Conservation (phyloP, 2,329 filamentous ascomycete genomes). For the Colletotrichum gloeosporioides region DNA sequence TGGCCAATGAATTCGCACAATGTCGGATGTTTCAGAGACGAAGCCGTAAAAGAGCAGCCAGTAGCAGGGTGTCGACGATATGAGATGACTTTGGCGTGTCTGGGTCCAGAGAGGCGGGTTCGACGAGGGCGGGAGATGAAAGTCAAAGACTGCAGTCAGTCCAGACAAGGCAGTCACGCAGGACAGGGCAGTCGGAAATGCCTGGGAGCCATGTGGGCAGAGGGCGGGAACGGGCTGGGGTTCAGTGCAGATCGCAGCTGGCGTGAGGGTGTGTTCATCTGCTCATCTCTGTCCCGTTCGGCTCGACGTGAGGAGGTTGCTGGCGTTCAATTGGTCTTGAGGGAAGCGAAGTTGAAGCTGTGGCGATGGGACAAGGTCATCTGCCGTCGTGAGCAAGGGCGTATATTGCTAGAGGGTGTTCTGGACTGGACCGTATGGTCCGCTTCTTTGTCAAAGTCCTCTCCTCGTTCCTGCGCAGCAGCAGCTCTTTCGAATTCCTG, state of each 20-base stretch:
- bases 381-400: neutral
- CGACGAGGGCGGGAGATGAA: neutral
- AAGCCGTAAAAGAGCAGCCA: neutral
- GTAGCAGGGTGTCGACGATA: neutral
- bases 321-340: neutral
- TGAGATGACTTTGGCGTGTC: neutral
- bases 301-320: neutral
- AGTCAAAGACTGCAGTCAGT: neutral
- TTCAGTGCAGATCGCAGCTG: conserved; percentile 7
- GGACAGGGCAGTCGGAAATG: neutral
- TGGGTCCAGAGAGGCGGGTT: neutral
- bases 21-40: neutral
- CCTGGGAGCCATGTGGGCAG: conserved; percentile 15
- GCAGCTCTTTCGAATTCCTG: neutral
- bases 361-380: conserved; percentile 4
- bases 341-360: neutral
- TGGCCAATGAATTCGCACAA: neutral
- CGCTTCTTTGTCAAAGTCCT: neutral
- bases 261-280: conserved; percentile 14
- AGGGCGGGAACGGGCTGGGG: conserved; percentile 2
- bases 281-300: conserved; percentile 2
- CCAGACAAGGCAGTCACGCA: neutral
- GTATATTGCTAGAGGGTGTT: neutral
- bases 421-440: conserved; percentile 1
- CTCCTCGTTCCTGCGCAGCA: neutral